Evolutionary conservation across 768 basidiomycete species (phyloP).

Genomic region (Leccinum olivaceopallidum): DNA sequence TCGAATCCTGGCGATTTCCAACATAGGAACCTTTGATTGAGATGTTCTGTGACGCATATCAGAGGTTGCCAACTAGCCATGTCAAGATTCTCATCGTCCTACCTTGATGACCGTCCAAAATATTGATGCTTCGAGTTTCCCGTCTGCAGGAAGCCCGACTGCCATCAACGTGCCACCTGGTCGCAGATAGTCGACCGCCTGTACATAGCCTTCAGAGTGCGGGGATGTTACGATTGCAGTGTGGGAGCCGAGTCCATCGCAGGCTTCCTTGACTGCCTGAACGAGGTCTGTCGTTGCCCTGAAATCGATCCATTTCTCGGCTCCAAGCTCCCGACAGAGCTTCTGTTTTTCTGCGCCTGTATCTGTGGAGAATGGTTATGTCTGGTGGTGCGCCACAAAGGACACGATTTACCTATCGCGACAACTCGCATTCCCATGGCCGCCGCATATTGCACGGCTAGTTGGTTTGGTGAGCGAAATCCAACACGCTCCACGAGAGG

Average conservation of each 20-base stretch:
- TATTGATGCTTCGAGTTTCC: conserved; percentile 58
- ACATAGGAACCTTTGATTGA: conserved; percentile 41
- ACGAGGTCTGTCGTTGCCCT: conserved; percentile 64
- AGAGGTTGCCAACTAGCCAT: neutral
- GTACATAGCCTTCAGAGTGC: conserved; percentile 39
- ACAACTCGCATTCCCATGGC: conserved; percentile 79
- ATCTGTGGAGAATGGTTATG: conserved; percentile 40
- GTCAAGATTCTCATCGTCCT: neutral
- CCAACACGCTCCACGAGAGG: rapidly evolving
- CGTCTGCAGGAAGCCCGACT: conserved; percentile 71
- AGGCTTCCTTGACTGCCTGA: conserved; percentile 58
- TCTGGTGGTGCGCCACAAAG: neutral
- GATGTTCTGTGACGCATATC: conserved; percentile 22
- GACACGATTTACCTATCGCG: conserved; percentile 51
- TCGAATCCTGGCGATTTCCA: conserved; percentile 81
- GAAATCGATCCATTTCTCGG: conserved; percentile 82
- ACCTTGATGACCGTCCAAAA: conserved; percentile 73
- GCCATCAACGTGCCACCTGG: conserved; percentile 72
- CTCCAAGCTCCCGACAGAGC: conserved; percentile 61
- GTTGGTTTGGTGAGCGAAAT: neutral
- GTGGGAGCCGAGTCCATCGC: conserved; percentile 73
- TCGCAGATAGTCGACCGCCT: conserved; percentile 76
- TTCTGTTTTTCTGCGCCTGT: conserved; percentile 72
- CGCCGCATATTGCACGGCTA: conserved; percentile 78
- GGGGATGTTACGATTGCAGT: conserved; percentile 64